Percentiles rank a stretch among this genome's conserved stretches.
Conservation (phyloP, 2,329 filamentous ascomycete species). For the Aspergillus sp. region DNA sequence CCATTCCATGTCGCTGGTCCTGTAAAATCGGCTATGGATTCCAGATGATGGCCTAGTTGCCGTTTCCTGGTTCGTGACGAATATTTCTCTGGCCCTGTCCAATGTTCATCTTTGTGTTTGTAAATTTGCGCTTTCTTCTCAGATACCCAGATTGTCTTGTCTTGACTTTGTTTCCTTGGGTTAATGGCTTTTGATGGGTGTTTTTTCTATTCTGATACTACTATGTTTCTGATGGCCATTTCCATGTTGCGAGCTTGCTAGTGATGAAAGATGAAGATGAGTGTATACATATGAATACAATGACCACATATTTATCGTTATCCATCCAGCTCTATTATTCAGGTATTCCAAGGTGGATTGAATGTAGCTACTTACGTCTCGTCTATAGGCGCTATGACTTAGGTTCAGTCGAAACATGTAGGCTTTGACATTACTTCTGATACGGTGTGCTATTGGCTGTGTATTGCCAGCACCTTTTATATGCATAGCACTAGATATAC, state of each 20-base stretch:
- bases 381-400: too few relatives aligned
- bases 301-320: background rate
- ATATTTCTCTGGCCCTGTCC: conserved; percentile 26
- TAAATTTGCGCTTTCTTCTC: conserved; percentile 19
- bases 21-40: conserved; percentile 15
- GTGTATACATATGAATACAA: conserved; percentile 10
- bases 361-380: background rate
- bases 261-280: conserved; percentile 10
- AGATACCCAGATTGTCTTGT: conserved; percentile 34
- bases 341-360: background rate
- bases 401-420: too few relatives aligned
- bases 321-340: background rate
- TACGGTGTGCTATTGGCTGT: too few relatives aligned
- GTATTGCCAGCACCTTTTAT: too few relatives aligned
- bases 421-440: too few relatives aligned
- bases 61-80: conserved; percentile 7
- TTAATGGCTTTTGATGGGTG: conserved; percentile 2
- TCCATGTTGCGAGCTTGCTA: background rate
- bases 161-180: conserved; percentile 15
- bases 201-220: background rate
- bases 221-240: background rate
- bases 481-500: too few relatives aligned
- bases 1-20: background rate
- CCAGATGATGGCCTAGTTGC: conserved; percentile 8
- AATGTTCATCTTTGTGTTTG: conserved; percentile 20